Conservation (phyloP, 2,329 filamentous ascomycete species). For the Diatrype stigma region DNA sequence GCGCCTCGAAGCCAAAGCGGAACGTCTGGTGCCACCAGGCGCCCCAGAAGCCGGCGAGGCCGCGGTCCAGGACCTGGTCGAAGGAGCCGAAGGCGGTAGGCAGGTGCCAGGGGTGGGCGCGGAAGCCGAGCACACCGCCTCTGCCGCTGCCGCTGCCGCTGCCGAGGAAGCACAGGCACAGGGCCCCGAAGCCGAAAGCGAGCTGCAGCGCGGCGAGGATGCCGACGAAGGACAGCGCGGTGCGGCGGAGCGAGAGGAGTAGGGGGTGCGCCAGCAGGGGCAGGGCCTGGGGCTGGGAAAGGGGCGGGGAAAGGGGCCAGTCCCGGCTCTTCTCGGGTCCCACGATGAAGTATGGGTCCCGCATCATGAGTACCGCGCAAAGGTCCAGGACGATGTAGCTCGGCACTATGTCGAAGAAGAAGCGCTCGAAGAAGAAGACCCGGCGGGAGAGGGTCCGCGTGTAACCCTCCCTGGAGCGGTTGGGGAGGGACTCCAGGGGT, state of each 20-base stretch:
- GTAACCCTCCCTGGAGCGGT: slow-evolving; percentile 42
- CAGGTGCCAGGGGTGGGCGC: slow-evolving; percentile 48
- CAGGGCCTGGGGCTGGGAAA: slow-evolving; percentile 37
- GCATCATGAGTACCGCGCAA: slow-evolving; percentile 63
- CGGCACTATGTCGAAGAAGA: slow-evolving; percentile 43
- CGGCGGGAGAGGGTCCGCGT: slow-evolving; percentile 36
- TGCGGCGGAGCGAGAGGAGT: slow-evolving; percentile 51
- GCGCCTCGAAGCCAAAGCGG: slow-evolving; percentile 65
- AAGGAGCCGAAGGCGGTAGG: slow-evolving; percentile 54
- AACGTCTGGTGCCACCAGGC: slow-evolving; percentile 91
- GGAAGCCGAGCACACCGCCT: slow-evolving; percentile 50
- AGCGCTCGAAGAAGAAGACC: slow-evolving; percentile 41
- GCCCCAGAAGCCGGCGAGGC: slow-evolving; percentile 79
- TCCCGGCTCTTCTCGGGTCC: slow-evolving; percentile 30
- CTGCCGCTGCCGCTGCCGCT: too few relatives aligned
- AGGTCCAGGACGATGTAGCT: slow-evolving; percentile 67
- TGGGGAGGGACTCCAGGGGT: slow-evolving; percentile 36
- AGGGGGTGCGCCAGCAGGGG: too few relatives aligned
- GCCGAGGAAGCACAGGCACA: slow-evolving; percentile 50
- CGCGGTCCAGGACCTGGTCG: slow-evolving; percentile 57
- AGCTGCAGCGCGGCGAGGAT: slow-evolving; percentile 59
- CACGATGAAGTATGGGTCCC: slow-evolving; percentile 73
- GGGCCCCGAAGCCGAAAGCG: slow-evolving; percentile 56
- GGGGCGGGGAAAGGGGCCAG: slow-evolving; percentile 38
- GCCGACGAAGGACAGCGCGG: slow-evolving; percentile 49